These are phyloP conservation scores for Bretschneidera sinensis DNA, from an alignment of 345 rosid genomes.

Conservation along the genomic window DNA sequence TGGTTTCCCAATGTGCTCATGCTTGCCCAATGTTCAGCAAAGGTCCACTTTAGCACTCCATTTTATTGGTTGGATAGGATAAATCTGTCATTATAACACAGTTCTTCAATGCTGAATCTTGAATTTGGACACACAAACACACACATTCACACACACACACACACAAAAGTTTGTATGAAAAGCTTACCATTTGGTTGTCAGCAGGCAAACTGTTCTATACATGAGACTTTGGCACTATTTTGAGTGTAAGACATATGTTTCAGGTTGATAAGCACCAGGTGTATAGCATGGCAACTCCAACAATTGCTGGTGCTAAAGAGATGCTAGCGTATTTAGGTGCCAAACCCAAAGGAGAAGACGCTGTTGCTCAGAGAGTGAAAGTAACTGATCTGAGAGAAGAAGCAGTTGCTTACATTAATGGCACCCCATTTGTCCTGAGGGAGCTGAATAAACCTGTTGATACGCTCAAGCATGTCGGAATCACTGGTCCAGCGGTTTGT, in stretches of 20 bases:
- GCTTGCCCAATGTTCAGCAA: no score
- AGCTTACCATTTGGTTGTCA: background rate
- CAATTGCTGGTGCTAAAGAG: constrained; percentile 76
- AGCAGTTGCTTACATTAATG: constrained; percentile 88
- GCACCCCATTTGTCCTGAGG: constrained; percentile 85
- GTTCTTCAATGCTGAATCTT: background rate
- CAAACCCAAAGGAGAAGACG: constrained; percentile 48
- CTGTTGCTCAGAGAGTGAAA: constrained; percentile 42
- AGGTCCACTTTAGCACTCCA: no score
- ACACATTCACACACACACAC: no score
- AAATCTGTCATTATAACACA: background rate
- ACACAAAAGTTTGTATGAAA: background rate
- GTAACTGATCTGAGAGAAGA: constrained; percentile 94
- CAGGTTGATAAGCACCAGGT: constrained; percentile 92
- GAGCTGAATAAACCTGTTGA: constrained; percentile 90
- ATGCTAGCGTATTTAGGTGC: constrained; percentile 82
- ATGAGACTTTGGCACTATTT: background rate
- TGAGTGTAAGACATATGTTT: constrained; percentile 11
- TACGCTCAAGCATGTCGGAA: constrained; percentile 89
- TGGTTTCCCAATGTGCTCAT: no score
- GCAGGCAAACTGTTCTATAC: background rate
- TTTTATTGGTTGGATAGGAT: background rate
- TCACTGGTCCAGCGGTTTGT: constrained; percentile 80
- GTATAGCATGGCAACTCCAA: constrained; percentile 98
- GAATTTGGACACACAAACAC: background rate